Evolutionary conservation across 2,329 filamentous ascomycete genomes (phyloP).

Genomic region (Exophiala alcalophila): DNA sequence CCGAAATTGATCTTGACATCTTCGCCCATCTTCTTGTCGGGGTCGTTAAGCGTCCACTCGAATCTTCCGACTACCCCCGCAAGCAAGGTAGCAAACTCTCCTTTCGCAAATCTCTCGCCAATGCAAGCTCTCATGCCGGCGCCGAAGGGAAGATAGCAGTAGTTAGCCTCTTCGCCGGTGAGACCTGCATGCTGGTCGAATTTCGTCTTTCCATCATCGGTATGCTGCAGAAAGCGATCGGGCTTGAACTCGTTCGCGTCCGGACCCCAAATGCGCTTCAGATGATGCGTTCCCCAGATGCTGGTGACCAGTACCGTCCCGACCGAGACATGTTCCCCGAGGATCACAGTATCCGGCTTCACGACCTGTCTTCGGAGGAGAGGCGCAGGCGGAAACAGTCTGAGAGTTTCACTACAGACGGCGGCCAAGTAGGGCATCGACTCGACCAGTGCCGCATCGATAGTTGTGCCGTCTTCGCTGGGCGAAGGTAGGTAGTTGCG

Average conservation of each 20-base stretch:
- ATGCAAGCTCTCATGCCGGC: slow-evolving; percentile 52
- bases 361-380: slow-evolving; percentile 61
- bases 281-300: slow-evolving; percentile 67
- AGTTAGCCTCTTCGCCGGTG: slow-evolving; percentile 68
- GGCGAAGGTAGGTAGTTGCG: slow-evolving; percentile 27
- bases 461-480: slow-evolving; percentile 20
- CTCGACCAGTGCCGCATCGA: slow-evolving; percentile 54
- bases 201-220: slow-evolving; percentile 25
- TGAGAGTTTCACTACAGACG: slow-evolving; percentile 72
- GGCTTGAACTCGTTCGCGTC: slow-evolving; percentile 74
- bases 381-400: slow-evolving; percentile 69
- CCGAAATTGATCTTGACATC: slow-evolving; percentile 9
- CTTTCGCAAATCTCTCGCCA: slow-evolving; percentile 54
- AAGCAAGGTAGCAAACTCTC: slow-evolving; percentile 79
- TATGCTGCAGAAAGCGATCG: slow-evolving; percentile 63
- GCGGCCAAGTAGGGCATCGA: slow-evolving; percentile 74
- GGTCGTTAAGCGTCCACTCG: slow-evolving; percentile 26
- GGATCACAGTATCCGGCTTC: slow-evolving; percentile 58
- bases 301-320: slow-evolving; percentile 66
- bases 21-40: slow-evolving; percentile 8
- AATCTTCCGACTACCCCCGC: slow-evolving; percentile 74
- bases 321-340: slow-evolving; percentile 63
- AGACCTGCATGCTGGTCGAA: slow-evolving; percentile 45
- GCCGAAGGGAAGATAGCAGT: slow-evolving; percentile 70
- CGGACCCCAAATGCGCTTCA: slow-evolving; percentile 67